Conservation (phyloP, 176 grass and related monocot genomes). For the Oryza brachyantha region DNA sequence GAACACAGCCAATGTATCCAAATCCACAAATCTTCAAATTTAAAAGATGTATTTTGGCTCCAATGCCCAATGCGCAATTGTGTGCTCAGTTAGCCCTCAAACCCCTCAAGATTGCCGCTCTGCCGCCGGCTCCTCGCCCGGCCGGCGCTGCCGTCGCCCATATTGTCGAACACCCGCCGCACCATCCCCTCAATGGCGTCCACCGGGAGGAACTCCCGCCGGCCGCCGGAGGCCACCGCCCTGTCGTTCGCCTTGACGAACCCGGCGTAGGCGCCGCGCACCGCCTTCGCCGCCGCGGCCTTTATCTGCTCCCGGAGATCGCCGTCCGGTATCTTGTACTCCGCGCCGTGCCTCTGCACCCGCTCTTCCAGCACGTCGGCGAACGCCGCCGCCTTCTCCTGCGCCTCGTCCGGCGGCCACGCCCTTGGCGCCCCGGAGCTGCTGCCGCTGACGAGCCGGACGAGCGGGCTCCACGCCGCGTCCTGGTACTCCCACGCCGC, state of each 20-base stretch:
- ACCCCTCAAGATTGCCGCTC: conserved; percentile 24
- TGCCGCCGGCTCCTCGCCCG: conserved; percentile 3
- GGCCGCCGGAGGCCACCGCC: not conserved
- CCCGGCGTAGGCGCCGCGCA: conserved; percentile 50
- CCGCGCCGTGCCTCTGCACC: conserved; percentile 25
- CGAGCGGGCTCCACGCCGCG: conserved; percentile 40
- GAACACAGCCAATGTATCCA: too few species aligned
- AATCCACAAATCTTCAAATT: not conserved
- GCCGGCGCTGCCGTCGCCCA: conserved; percentile 17
- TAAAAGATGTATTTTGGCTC: not conserved
- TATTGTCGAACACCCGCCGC: conserved; percentile 42
- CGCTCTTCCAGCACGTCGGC: conserved; percentile 35
- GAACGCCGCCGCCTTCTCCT: conserved; percentile 32
- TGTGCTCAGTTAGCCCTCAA: not conserved
- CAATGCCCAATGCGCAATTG: not conserved
- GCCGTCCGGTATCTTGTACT: conserved; percentile 48
- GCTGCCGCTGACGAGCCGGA: conserved; percentile 27
- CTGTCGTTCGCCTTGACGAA: conserved; percentile 50
- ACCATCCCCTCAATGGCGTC: conserved; percentile 45
- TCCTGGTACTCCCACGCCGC: conserved; percentile 69
- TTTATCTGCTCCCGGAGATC: conserved; percentile 63
- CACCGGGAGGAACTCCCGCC: conserved; percentile 27
- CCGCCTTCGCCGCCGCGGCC: conserved; percentile 35
- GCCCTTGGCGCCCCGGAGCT: conserved; percentile 10
- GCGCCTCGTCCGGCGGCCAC: conserved; percentile 24